phyloP scores from a whole-genome alignment of 306 rosid species.

The Trichosanthes truncata region DNA sequence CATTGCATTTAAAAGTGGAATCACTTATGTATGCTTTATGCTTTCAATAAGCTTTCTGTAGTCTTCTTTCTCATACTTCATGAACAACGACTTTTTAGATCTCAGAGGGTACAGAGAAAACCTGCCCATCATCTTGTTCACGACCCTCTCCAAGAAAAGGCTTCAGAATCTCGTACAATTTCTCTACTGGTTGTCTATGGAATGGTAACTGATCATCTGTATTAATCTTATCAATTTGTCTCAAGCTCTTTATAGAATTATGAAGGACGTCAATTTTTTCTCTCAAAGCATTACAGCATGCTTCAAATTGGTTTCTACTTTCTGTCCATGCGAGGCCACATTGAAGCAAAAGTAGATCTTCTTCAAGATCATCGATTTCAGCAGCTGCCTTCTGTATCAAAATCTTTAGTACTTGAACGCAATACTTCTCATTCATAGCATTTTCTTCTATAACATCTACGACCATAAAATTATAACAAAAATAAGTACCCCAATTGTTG shows the following conservation, averaged over 20 bases:
- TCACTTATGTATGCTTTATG: not conserved
- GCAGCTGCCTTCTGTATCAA: constrained; percentile 39
- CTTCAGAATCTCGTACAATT: constrained; percentile 41
- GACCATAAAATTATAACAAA: constrained; percentile 1
- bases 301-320: constrained; percentile 37
- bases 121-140: constrained; percentile 40
- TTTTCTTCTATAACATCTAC: constrained; percentile 61
- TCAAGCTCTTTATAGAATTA: constrained; percentile 29
- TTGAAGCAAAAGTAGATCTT: constrained; percentile 43
- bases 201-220: constrained; percentile 24
- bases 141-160: constrained; percentile 19
- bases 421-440: constrained; percentile 40
- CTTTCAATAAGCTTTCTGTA: not conserved
- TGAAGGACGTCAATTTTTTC: constrained; percentile 40
- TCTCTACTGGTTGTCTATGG: constrained; percentile 36
- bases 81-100: not conserved
- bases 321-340: constrained; percentile 34
- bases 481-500: not conserved
- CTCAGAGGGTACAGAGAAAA: constrained; percentile 18
- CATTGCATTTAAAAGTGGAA: not conserved
- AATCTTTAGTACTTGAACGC: constrained; percentile 46
- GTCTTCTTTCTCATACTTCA: not conserved
- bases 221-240: constrained; percentile 18
- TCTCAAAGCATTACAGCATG: constrained; percentile 35
- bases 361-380: constrained; percentile 57